These are phyloP conservation scores for Aspergillus piperis DNA, from an alignment of 2,329 filamentous ascomycete genomes.

Conservation along the genomic window DNA sequence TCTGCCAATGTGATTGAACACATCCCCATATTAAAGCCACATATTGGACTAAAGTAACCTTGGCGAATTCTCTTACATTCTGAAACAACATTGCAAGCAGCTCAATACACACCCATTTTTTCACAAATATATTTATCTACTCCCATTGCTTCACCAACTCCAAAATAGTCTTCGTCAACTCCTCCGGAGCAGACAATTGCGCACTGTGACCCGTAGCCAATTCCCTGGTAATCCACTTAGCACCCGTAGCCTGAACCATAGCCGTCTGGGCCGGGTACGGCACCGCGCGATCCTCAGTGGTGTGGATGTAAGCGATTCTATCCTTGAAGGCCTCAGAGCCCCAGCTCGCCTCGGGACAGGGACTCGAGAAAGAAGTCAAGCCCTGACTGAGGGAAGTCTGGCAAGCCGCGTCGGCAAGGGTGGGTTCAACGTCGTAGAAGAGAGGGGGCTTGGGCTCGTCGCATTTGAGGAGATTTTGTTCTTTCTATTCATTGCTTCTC, in stretches of 20 bases:
- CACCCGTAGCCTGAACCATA: constrained; percentile 3
- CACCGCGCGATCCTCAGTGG: not conserved
- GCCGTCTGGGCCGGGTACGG: constrained; percentile 2
- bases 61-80: no score
- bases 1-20: no score
- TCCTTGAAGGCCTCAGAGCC: not conserved
- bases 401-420: not conserved
- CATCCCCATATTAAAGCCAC: no score
- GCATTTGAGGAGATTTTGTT: not conserved
- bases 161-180: not conserved
- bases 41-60: no score
- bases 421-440: not conserved
- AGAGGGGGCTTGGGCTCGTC: not conserved
- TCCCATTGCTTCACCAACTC: not conserved
- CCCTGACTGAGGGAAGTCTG: not conserved
- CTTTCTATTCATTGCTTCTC: not conserved
- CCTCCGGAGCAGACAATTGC: constrained; percentile 4
- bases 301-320: constrained; percentile 2
- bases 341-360: not conserved
- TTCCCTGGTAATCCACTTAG: not conserved
- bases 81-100: no score
- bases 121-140: not conserved
- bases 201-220: constrained; percentile 4
- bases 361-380: not conserved
- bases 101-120: no score